phyloP scores from a whole-genome alignment of 2,329 filamentous ascomycete species.

The Hymenoscyphus repandus region DNA sequence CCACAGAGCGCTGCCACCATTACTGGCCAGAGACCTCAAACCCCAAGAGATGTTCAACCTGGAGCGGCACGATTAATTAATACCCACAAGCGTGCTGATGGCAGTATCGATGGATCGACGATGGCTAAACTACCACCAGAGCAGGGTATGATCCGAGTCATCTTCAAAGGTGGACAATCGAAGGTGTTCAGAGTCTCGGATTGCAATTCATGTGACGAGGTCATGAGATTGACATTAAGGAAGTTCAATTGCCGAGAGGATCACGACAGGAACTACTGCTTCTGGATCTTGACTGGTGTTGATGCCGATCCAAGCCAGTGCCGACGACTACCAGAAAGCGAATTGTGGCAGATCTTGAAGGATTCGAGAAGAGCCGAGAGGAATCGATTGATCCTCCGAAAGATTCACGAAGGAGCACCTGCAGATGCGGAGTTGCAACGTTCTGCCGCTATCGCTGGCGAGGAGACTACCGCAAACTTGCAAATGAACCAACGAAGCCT shows the following conservation, averaged over 20 bases:
- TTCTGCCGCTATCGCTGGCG: conserved; percentile 81
- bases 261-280: conserved; percentile 92
- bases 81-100: conserved; percentile 71
- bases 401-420: conserved; percentile 88
- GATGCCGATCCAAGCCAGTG: conserved; percentile 79
- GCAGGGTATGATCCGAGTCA: conserved; percentile 86
- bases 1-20: conserved; percentile 45
- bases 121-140: conserved; percentile 81
- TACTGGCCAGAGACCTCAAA: conserved; percentile 50
- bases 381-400: conserved; percentile 83
- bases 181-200: conserved; percentile 92
- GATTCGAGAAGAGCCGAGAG: conserved; percentile 80
- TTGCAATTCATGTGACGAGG: conserved; percentile 86
- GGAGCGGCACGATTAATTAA: conserved; percentile 58
- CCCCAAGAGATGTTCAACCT: conserved; percentile 53
- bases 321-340: conserved; percentile 76
- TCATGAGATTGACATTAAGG: conserved; percentile 81
- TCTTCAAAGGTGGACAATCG: conserved; percentile 84
- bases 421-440: conserved; percentile 80
- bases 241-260: conserved; percentile 87
- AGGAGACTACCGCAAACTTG: conserved; percentile 75
- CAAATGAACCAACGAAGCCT: conserved; percentile 71
- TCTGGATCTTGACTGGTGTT: conserved; percentile 83
- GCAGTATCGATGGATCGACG: conserved; percentile 78
- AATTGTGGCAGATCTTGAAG: conserved; percentile 86